Conservation (phyloP, 2,329 filamentous ascomycete genomes). For the Alternaria angustiovoidea region DNA sequence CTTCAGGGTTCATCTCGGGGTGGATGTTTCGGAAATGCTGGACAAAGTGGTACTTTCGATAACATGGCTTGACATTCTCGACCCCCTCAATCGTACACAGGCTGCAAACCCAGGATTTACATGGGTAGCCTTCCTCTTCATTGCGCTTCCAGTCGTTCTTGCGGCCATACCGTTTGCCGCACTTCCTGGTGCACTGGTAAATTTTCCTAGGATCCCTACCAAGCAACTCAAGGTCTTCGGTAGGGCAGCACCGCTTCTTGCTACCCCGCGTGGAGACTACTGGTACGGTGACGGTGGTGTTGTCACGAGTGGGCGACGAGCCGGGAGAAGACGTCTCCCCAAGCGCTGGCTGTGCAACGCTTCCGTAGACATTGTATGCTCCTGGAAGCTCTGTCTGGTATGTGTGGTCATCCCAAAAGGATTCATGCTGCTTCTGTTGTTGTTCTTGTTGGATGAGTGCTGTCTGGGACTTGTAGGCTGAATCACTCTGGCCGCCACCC, state of each 20-base stretch:
- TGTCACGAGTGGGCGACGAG: slow-evolving; percentile 27
- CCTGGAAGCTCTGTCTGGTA: slow-evolving; percentile 22
- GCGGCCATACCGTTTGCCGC: slow-evolving; percentile 49
- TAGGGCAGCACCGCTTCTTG: slow-evolving; percentile 48
- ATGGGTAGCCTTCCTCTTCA: slow-evolving; percentile 50
- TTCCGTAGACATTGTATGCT: background rate
- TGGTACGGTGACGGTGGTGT: slow-evolving; percentile 23
- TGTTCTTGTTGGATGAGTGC: slow-evolving; percentile 29
- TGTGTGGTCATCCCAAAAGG: slow-evolving; percentile 30
- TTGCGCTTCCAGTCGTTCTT: slow-evolving; percentile 53
- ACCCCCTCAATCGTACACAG: slow-evolving; percentile 42
- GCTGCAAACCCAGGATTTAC: slow-evolving; percentile 46
- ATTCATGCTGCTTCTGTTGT: slow-evolving; percentile 20
- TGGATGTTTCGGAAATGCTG: slow-evolving; percentile 52
- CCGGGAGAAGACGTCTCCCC: slow-evolving; percentile 25
- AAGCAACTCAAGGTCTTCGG: slow-evolving; percentile 39
- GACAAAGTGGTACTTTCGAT: slow-evolving; percentile 48
- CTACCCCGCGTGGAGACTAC: slow-evolving; percentile 34
- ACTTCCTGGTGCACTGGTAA: slow-evolving; percentile 50
- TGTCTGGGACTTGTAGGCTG: slow-evolving; percentile 51
- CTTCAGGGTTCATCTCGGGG: slow-evolving; percentile 39
- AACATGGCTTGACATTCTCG: slow-evolving; percentile 49
- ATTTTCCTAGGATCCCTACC: slow-evolving; percentile 46
- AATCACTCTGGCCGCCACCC: slow-evolving; percentile 41
- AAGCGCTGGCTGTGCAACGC: slow-evolving; percentile 9